Conservation (phyloP, 805 yeast genomes). For the Saccharomycopsis amapae region DNA sequence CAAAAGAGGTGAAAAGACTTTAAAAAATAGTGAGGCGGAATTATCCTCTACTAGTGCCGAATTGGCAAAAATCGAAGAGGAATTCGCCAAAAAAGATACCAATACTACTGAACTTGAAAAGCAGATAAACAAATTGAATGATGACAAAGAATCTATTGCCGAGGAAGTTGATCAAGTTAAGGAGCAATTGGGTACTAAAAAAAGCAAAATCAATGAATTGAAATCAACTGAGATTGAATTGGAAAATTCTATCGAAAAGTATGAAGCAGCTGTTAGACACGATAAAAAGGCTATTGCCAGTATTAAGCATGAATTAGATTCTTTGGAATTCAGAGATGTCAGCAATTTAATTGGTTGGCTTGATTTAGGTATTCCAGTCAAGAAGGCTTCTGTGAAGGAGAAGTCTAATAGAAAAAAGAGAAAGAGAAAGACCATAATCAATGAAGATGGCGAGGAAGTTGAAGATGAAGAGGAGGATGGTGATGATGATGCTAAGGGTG, state of each 20-base stretch:
- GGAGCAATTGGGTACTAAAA: slow-evolving; percentile 35
- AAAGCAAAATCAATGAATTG: slow-evolving; percentile 44
- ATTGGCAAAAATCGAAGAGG: slow-evolving; percentile 29
- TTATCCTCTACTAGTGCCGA: slow-evolving; percentile 31
- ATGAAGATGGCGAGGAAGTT: slow-evolving; percentile 6
- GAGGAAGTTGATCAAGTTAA: slow-evolving; percentile 36
- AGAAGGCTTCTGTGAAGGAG: background rate
- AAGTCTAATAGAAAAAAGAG: slow-evolving; percentile 11
- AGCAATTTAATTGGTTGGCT: slow-evolving; percentile 46
- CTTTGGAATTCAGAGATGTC: slow-evolving; percentile 48
- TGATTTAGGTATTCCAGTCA: slow-evolving; percentile 17
- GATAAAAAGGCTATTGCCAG: slow-evolving; percentile 35
- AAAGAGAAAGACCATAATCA: slow-evolving; percentile 10
- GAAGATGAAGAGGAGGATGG: slow-evolving; percentile 11
- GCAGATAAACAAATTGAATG: slow-evolving; percentile 28
- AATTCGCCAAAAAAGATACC: slow-evolving; percentile 25
- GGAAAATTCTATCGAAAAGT: slow-evolving; percentile 54
- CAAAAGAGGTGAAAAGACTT: slow-evolving; percentile 43
- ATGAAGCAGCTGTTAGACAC: slow-evolving; percentile 33
- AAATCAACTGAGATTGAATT: slow-evolving; percentile 63
- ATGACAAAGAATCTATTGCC: slow-evolving; percentile 33
- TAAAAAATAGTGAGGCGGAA: slow-evolving; percentile 43
- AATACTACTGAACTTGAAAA: slow-evolving; percentile 30
- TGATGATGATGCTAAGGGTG: slow-evolving; percentile 8
- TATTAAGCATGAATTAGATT: slow-evolving; percentile 35